Evolutionary conservation across 202 grass and related monocot genomes (phyloP).

Genomic region (Brachypodium distachyon): DNA sequence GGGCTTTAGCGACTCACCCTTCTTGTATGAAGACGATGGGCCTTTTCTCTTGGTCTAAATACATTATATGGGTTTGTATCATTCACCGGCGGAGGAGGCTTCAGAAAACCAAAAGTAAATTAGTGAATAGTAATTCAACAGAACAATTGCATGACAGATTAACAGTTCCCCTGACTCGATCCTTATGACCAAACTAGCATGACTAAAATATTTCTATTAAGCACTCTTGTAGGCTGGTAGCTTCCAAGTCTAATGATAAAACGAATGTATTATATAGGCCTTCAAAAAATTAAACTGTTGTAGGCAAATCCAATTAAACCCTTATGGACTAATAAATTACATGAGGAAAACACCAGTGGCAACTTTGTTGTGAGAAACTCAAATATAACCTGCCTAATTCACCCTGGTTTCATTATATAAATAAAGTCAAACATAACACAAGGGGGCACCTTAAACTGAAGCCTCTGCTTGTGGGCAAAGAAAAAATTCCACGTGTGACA

Average conservation of each 20-base stretch:
- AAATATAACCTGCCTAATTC: neutral
- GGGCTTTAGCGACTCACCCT: conserved; percentile 50
- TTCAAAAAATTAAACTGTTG: neutral
- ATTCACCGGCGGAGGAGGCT: conserved; percentile 93
- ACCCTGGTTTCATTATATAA: neutral
- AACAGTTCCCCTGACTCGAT: neutral
- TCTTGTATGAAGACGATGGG: conserved; percentile 92
- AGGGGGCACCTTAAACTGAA: neutral
- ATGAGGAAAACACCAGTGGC: neutral
- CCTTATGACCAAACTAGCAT: neutral
- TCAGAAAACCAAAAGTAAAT: conserved; percentile 29
- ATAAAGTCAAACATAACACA: neutral
- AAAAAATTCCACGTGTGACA: neutral
- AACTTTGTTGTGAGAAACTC: neutral
- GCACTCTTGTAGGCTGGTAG: neutral
- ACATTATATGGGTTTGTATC: conserved; percentile 99
- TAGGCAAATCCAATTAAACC: neutral
- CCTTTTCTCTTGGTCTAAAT: conserved; percentile 97
- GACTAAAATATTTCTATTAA: neutral
- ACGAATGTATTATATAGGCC: neutral
- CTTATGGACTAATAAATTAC: neutral
- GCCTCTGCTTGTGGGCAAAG: neutral
- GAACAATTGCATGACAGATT: neutral
- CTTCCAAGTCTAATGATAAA: neutral
- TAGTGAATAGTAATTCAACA: conserved; percentile 15